A percentile compares a stretch with the other conserved stretches of the same genome.
phyloP scores from a whole-genome alignment of 1,139 yeast genomes.

The Magnusiomyces tetraspermus region DNA sequence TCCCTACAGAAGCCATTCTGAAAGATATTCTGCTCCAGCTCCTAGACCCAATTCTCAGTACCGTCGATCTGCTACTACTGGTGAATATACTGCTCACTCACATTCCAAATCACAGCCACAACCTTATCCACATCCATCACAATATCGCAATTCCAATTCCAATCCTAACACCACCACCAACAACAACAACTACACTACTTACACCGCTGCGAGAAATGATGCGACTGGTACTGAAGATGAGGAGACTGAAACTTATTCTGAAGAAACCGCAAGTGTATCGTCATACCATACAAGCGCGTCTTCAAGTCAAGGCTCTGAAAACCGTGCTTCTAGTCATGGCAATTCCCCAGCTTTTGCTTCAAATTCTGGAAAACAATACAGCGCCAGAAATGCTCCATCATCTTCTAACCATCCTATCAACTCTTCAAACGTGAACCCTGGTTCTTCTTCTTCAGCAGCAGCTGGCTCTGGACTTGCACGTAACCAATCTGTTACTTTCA shows the following conservation, averaged over 20 bases:
- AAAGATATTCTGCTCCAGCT: neutral
- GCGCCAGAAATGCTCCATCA: neutral
- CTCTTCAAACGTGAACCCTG: neutral
- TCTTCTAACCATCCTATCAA: neutral
- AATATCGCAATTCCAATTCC: no score
- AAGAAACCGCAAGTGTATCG: conserved; percentile 5
- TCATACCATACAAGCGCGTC: conserved; percentile 1
- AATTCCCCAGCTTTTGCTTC: neutral
- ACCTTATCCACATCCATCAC: no score
- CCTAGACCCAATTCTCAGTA: neutral
- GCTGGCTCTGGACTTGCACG: neutral
- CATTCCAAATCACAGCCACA: no score
- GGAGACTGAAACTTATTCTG: conserved; percentile 6
- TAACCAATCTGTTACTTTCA: neutral
- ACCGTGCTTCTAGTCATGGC: neutral
- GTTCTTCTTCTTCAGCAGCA: neutral
- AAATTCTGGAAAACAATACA: neutral
- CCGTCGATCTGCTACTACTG: neutral
- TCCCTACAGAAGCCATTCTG: neutral
- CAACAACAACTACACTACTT: neutral
- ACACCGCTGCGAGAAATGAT: no score
- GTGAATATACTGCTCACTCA: no score
- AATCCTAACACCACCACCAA: neutral
- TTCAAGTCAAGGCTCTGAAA: neutral
- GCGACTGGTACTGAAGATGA: conserved; percentile 10